Percentiles rank a stretch among this genome's conserved stretches.
Conservation (phyloP, 2,329 filamentous ascomycete species). For the Microcyclospora tardicrescens region DNA sequence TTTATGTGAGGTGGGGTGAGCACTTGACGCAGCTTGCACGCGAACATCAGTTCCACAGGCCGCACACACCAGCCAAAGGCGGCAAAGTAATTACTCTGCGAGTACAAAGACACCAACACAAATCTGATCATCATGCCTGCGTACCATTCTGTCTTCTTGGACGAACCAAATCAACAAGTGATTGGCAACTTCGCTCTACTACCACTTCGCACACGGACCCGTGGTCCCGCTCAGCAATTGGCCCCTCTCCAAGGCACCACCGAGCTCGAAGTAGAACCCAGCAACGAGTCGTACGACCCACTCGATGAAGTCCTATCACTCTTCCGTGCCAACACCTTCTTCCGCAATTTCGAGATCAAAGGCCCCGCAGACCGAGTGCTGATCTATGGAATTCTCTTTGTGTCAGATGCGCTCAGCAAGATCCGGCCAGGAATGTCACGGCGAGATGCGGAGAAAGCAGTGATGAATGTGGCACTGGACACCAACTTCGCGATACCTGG, state of each 20-base stretch:
- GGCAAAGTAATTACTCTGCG: no score
- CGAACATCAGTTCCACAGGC: no score
- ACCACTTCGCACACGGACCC: conserved; percentile 84
- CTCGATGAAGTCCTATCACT: conserved; percentile 85
- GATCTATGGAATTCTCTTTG: conserved; percentile 91
- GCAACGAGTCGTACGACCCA: conserved; percentile 88
- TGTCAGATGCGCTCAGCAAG: conserved; percentile 80
- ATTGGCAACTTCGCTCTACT: conserved; percentile 88
- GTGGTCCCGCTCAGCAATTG: conserved; percentile 86
- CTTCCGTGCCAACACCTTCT: conserved; percentile 97
- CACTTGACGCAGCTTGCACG: no score
- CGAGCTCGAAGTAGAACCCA: conserved; percentile 54
- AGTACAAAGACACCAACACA: no score
- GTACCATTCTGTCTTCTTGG: conserved; percentile 93
- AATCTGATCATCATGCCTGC: conserved; percentile 34
- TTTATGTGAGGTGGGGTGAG: no score
- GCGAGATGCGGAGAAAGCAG: conserved; percentile 59
- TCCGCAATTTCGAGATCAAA: conserved; percentile 98
- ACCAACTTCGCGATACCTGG: conserved; percentile 88
- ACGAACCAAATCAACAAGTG: conserved; percentile 58
- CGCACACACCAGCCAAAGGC: no score
- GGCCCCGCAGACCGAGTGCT: conserved; percentile 86
- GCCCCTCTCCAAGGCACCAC: conserved; percentile 43
- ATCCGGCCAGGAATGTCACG: conserved; percentile 61
- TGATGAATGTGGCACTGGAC: conserved; percentile 83